Base-by-base conservation (phyloP, 495 filamentous ascomycete species). In the Clohesyomyces aquaticus region DNA sequence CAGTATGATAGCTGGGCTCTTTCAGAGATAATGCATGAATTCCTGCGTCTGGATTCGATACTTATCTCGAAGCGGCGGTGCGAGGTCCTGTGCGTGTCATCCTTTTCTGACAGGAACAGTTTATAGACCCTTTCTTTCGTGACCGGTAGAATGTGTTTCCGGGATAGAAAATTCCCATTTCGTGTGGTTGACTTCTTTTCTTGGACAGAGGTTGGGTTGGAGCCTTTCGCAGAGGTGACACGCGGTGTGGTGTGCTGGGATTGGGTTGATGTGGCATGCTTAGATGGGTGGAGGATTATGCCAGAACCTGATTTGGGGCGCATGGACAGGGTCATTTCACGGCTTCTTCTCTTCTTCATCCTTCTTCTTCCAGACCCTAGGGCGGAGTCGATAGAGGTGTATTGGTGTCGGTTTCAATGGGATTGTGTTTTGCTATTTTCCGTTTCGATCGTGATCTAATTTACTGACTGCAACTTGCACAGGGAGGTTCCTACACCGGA, bases 331-430 rank as follows among this genome's bases (percentile, higher is more conserved):
- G 8, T 50, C 25, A 50, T 50, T 16, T 23, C 14, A 50, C 19
- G 22, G 21, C n/a, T 56, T 22, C 28, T 23, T 21, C 19, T 22
- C 23, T 42, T 19, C 16, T 4, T n/a, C 23, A 3, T 23, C 32
- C 27, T 25, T 42, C 53, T 4, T 23, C 35, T 3, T 56, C n/a
- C n/a, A 9, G 43, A 22, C n/a, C 21, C 19, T 42, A 43, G 53
- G 53, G 18, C 29, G 53, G 53, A 26, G 53, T 56, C 25, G 23
- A 22, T 56, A 56, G 53, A 56, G 28, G 53, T 56, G 53, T 56
- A 56, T 4, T 21, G 18, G 19, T n/a, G 8, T 16, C 14, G 14
- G 10, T 41, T 23, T 11, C 12, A 56, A 56, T 56, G 29, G 53
- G 4, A 43, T 10, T 9, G 8, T 28, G 18, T 8, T 23, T 52